Base-by-base conservation (phyloP, 1,139 yeast genomes). In the Yamadazyma trypodendri region DNA sequence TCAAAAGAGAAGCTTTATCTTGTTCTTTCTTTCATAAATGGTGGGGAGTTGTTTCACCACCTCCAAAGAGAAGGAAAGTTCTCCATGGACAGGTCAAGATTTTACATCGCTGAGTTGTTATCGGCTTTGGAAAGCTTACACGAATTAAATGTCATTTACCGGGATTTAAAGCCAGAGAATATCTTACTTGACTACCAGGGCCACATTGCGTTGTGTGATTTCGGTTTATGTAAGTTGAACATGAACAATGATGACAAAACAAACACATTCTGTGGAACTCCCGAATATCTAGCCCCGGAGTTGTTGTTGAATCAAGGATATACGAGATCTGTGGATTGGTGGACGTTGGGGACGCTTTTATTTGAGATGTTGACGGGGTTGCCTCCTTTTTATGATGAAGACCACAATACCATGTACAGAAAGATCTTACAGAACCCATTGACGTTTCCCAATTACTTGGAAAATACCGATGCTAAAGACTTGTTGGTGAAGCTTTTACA, bases 311-410 rank as follows among this genome's bases (percentile, higher is more conserved):
- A 92, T 46, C 89, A 87, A 58, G 97, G 97, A 2, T 92, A 92
- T 62, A 89, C 97, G 6, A 79, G 95, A 60, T 83, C 86, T 53
- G 97, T 92, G 28, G 98, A 92, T 63, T 92, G 96, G 82, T 92
- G 98, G 98, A 92, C 97, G 1, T 71, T 92, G 47, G 98, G 98
- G 25, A 92, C 92, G 27, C 72, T 92, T 36, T 71, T 92, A 32
- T 92, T 86, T 59, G 98, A 92, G 61, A 92, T 92, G 98, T 75
- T 94, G 46, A 89, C 97, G 2, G 97, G 97, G 0, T 72, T 92
- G 48, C 98, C 98, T 7, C 97, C 97, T 33, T 92, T 89, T 58
- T 92, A 87, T 58, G 97, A 90, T 56, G 96, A 89, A 56, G 92
- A 90, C 61, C 84, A 85, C n/a, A 84, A 89, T 42, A 81, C 82